Base-by-base conservation (phyloP, 169 alveolate genomes). In the Neospora caninum region DNA sequence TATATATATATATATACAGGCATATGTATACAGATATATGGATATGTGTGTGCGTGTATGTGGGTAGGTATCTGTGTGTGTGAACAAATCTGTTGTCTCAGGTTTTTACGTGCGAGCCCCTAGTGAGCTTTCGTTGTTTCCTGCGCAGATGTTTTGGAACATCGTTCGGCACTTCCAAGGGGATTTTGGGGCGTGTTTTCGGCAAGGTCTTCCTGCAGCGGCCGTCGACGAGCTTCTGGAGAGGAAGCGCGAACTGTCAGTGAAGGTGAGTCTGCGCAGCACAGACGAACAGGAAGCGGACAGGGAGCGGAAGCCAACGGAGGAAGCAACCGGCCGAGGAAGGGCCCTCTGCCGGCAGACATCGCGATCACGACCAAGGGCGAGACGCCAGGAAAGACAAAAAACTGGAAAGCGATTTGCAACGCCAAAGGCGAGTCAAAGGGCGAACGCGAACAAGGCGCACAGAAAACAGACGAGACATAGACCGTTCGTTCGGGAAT, bases 151-250 rank as follows among this genome's bases (percentile, higher is more conserved):
- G 54, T 82, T 82, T 36, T 82, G 89, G 89, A 82, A 82, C 64
- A 42, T 82, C 89, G 89, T 36, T 4, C 89, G 89, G 20, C 89
- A 82, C 41, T 82, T 82, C 67, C 36, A 82, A 13, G 89, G 89
- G 27, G 89, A 82, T 41, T 82, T 82, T 25, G 89, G 43, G 36
- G 53, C 89, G 38, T 82, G 89, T 67, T 41, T 82, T 31, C 29
- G 69, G 22, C 67, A 82, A 49, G 64, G 22, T 22, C 13, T 82
- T 20, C 89, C 89, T 13, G 69, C 89, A 31, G n/a, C 31, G 0
- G 89, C n/a, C 34, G 89, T 82, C 31, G 39, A 82, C n/a, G 64
- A 82, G 34, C 89, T 82, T 16, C 67, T 82, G 25, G 89, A 82
- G 39, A 36, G 89, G 38, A 82, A 43, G 13, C 53, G 67, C 13